A percentile compares a stretch with the other conserved stretches of the same genome.
phyloP scores from a whole-genome alignment of 345 rosid genomes.

The Atalantia buxifolia region DNA sequence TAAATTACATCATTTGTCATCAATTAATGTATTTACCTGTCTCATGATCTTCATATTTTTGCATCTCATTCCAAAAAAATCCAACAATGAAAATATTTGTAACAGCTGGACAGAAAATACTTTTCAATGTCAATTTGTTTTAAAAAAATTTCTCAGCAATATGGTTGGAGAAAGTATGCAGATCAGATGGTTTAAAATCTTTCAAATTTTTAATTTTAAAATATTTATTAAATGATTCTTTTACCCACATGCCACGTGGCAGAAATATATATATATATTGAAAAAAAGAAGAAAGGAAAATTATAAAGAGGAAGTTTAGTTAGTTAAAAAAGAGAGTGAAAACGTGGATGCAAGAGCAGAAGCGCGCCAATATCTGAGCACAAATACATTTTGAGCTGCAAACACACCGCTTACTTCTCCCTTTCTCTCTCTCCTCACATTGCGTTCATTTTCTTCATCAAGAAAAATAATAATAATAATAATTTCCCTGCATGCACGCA shows the following conservation, averaged over 20 bases:
- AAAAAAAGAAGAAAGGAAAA: neutral
- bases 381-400: conserved; percentile 39
- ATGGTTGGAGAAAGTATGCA: neutral
- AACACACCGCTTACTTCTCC: conserved; percentile 36
- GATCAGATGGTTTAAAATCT: neutral
- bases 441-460: neutral
- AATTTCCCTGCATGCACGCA: neutral
- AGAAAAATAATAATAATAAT: too few relatives aligned
- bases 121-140: too few relatives aligned
- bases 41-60: neutral
- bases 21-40: neutral
- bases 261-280: too few relatives aligned
- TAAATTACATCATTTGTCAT: neutral
- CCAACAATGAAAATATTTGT: neutral
- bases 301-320: neutral
- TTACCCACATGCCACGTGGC: neutral
- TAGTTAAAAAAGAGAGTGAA: neutral
- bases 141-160: too few relatives aligned
- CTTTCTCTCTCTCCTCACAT: conserved; percentile 13
- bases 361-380: conserved; percentile 62
- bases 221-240: too few relatives aligned
- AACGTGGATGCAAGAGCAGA: conserved; percentile 43
- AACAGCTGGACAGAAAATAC: neutral
- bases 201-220: too few relatives aligned
- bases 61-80: neutral